Base-by-base conservation (phyloP, 2,329 filamentous ascomycete genomes). In the Apiospora rasikravindrae region DNA sequence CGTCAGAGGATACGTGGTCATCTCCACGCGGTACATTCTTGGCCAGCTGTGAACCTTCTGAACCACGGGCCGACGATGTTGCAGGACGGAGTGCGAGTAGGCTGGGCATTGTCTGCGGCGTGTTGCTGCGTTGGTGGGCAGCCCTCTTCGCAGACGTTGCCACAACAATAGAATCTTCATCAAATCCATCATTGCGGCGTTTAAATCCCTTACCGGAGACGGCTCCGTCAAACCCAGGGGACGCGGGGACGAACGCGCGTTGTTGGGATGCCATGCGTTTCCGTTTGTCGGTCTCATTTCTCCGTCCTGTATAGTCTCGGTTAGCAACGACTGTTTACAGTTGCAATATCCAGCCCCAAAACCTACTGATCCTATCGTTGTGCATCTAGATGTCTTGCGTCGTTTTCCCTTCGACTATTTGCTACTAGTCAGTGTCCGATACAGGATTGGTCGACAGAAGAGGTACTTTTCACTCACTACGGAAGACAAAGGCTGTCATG, bases 61-160 rank as follows among this genome's bases (percentile, higher is more conserved):
- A n/a, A 22, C 10, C 2, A 8, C 19, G 45, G 7, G 22, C 7
- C 4, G 45, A 1, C 3, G 10, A 0, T 8, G 7, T n/a, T 2
- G 7, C 7, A 10, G 7, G 7, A 8, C 7, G 19, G 22, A 10
- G 45, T 6, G 40, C 40, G 40, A 40, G 33, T 3, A 6, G 33
- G 33, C 33, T 6, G 33, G 6, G 3, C 33, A 33, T 6, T 37
- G 5, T 37, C 33, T 37, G 33, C 4, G n/a, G n/a, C n/a, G n/a
- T 14, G 8, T 42, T 42, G 40, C 40, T 42, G 40, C 1, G 8
- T 7, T 42, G 10, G 13, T 7, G 40, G 8, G 10, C 13, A 42
- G 40, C 40, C 2, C 2, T 14, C 40, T 11, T 42, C 6, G 6
- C 40, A 42, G 40, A 10, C 1, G 8, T 7, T 14, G 40, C 40